Base-by-base conservation (phyloP, 2,329 filamentous ascomycete species). In the Paracamarosporium sp. region DNA sequence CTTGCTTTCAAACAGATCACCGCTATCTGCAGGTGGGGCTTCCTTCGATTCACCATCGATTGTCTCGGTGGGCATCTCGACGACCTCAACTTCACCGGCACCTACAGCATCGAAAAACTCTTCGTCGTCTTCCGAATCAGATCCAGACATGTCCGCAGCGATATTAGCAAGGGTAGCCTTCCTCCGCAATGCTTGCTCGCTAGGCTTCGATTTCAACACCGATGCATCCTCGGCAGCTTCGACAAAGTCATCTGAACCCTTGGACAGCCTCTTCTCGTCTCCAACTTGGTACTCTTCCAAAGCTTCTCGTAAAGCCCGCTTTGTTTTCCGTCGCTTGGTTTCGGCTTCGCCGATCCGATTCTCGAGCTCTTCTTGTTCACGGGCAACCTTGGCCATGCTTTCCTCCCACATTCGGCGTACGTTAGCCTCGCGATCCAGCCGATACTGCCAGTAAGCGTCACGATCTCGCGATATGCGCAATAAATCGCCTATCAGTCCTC, bases 51-150 rank as follows among this genome's bases (percentile, higher is more conserved):
- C 84, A 76, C 38, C 81, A 77, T 28, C 81, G 78, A 58, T 59
- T 43, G 57, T 62, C 11, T 70, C 41, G 4, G 67, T 63, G 13
- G 89, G 87, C 79, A 92, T 83, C 56, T 89, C 87, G 4, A 90
- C 81, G 6, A 96, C 88, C 65, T 96, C 89, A 15, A 98, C 91
- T 69, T 95, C 91, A 13, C 95, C 95, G 40, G 93, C 91, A 76
- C 96, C 95, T 5, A 99, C 90, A 8, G 95, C 95, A 78, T 99
- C 95, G 67, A 98, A 99, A 76, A 99, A 99, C 73, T 98, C 94
- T 51, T 97, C 90, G 46, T 92, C 92, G 31, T 91, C 90, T 3
- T 92, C 74, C 3, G 88, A 91, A 53, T 94, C 93, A 0, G 83
- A 84, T 51, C 87, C 88, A 8, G 91, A 95, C 28, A 82, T 77